These are phyloP conservation scores for Sordaria brevicollis DNA, from an alignment of 495 filamentous ascomycete species.

Conservation along the genomic window DNA sequence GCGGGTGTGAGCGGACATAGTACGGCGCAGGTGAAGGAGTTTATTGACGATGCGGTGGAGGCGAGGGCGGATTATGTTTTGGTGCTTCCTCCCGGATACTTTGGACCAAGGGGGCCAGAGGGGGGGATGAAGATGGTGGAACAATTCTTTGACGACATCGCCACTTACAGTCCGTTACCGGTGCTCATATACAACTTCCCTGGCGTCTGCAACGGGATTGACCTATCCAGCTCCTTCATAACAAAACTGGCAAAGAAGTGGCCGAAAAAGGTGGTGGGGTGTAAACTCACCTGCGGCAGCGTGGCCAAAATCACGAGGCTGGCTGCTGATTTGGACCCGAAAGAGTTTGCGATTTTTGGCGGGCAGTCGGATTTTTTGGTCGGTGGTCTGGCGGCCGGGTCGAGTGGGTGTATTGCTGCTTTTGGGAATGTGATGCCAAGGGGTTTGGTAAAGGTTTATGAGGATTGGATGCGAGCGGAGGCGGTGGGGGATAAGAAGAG, in stretches of 20 bases:
- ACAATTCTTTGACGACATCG: slow-evolving; percentile 52
- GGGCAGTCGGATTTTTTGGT: slow-evolving; percentile 64
- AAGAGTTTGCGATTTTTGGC: slow-evolving; percentile 54
- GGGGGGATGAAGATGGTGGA: slow-evolving; percentile 40
- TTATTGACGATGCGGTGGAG: slow-evolving; percentile 43
- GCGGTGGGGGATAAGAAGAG: slow-evolving; percentile 26
- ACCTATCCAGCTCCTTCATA: slow-evolving; percentile 50
- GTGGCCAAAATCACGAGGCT: slow-evolving; percentile 50
- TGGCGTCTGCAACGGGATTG: slow-evolving; percentile 60
- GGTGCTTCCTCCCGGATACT: slow-evolving; percentile 55
- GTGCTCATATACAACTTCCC: slow-evolving; percentile 66
- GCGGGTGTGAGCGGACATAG: slow-evolving; percentile 55
- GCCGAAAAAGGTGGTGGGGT: slow-evolving; percentile 43
- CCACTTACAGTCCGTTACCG: slow-evolving; percentile 30
- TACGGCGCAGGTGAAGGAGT: slow-evolving; percentile 51
- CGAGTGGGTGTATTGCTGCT: slow-evolving; percentile 54
- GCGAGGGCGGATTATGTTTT: slow-evolving; percentile 52
- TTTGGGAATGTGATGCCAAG: slow-evolving; percentile 59
- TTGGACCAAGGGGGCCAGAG: slow-evolving; percentile 23
- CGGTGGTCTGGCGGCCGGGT: slow-evolving; percentile 49
- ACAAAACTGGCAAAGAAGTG: slow-evolving; percentile 37
- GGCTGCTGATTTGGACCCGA: slow-evolving; percentile 41
- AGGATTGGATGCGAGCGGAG: slow-evolving; percentile 23
- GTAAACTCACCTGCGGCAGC: slow-evolving; percentile 60
- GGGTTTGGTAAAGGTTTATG: slow-evolving; percentile 42